A percentile compares a stretch with the other conserved stretches of the same genome.
These are phyloP conservation scores for Cutaneotrichosporon cyanovorans DNA, from an alignment of 1,284 basidiomycete genomes.

Conservation along the genomic window DNA sequence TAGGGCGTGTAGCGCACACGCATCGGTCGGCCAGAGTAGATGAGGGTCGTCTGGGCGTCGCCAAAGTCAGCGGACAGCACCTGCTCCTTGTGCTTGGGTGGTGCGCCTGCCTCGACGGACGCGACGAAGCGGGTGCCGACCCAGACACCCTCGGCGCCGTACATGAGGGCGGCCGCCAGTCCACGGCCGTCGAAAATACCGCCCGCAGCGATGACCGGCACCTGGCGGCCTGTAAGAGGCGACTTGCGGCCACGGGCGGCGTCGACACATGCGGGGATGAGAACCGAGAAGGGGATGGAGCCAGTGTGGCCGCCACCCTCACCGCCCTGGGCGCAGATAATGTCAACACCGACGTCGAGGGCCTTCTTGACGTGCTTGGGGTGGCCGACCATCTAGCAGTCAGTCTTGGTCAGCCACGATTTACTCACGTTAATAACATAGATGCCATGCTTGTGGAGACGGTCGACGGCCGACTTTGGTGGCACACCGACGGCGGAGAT, in stretches of 20 bases:
- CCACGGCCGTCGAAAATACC: slow-evolving; percentile 77
- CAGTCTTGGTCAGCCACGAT: neutral
- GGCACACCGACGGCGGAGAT: slow-evolving; percentile 75
- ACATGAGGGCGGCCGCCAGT: slow-evolving; percentile 72
- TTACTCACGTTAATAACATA: slow-evolving; percentile 63
- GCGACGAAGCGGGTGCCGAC: slow-evolving; percentile 88
- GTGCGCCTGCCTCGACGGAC: slow-evolving; percentile 56
- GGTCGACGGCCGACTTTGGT: slow-evolving; percentile 65
- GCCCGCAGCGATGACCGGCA: slow-evolving; percentile 76
- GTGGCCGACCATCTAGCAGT: slow-evolving; percentile 67
- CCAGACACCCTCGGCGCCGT: slow-evolving; percentile 80
- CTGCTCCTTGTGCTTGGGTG: slow-evolving; percentile 71
- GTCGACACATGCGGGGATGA: slow-evolving; percentile 66
- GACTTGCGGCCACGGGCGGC: slow-evolving; percentile 63
- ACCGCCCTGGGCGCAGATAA: slow-evolving; percentile 81
- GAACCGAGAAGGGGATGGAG: slow-evolving; percentile 32
- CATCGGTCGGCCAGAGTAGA: slow-evolving; percentile 80
- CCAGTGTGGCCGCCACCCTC: slow-evolving; percentile 67
- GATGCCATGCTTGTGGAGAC: slow-evolving; percentile 70
- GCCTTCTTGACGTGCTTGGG: slow-evolving; percentile 78
- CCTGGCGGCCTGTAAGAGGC: slow-evolving; percentile 60
- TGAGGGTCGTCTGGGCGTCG: slow-evolving; percentile 62
- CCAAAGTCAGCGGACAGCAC: slow-evolving; percentile 40
- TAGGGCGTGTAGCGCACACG: slow-evolving; percentile 72
- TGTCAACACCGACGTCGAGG: slow-evolving; percentile 68